A percentile compares a stretch with the other conserved stretches of the same genome.
Evolutionary conservation across 148 eudicot species (phyloP).

Genomic region (Vaccinium vitisidaea): DNA sequence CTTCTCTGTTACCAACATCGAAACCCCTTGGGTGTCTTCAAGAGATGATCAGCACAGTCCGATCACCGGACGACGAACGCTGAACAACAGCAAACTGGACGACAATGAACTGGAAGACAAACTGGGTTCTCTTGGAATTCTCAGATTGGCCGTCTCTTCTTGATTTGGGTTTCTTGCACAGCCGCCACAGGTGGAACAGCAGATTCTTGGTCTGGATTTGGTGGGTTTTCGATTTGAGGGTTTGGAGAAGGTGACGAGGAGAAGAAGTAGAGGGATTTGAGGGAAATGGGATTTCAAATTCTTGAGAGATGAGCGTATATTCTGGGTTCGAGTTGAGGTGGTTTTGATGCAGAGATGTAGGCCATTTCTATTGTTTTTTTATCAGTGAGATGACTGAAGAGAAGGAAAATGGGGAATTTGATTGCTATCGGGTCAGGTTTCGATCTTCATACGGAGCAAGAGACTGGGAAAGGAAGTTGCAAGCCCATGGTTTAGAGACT

Average conservation of each 20-base stretch:
- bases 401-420: background rate
- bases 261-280: slow-evolving; percentile 33
- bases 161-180: slow-evolving; percentile 20
- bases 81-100: no score
- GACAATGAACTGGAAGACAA: no score
- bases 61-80: no score
- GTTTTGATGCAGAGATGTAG: slow-evolving; percentile 39
- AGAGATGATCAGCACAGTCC: no score
- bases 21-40: no score
- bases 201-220: slow-evolving; percentile 17
- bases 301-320: slow-evolving; percentile 37
- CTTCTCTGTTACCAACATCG: no score
- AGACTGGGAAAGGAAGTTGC: background rate
- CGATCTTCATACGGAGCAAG: background rate
- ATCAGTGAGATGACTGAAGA: background rate
- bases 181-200: slow-evolving; percentile 5
- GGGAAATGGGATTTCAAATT: slow-evolving; percentile 27
- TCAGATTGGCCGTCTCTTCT: slow-evolving; percentile 16
- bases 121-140: slow-evolving; percentile 17
- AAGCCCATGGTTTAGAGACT: background rate
- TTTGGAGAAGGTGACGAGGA: slow-evolving; percentile 44
- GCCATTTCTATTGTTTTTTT: slow-evolving; percentile 34
- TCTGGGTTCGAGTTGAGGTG: slow-evolving; percentile 29
- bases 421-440: background rate
- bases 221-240: slow-evolving; percentile 5